Percentiles rank a stretch among this genome's conserved stretches.
Evolutionary conservation across 2,329 filamentous ascomycete genomes (phyloP).

Genomic region (Xylogone sp.): DNA sequence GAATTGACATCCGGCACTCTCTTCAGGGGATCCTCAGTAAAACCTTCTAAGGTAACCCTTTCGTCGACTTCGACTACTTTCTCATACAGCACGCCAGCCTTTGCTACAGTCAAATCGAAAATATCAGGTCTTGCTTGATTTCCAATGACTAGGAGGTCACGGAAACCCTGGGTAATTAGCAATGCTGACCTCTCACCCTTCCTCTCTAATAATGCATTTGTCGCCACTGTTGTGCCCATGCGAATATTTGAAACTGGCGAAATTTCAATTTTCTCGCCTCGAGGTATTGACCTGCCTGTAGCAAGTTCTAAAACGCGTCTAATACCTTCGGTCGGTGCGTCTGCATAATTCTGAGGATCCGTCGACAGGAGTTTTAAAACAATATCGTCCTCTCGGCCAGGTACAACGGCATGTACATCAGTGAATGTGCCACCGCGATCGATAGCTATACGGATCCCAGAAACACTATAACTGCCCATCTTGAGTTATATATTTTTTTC

Average conservation of each 20-base stretch:
- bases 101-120: slow-evolving; percentile 65
- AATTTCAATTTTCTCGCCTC: slow-evolving; percentile 60
- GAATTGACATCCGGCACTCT: slow-evolving; percentile 45
- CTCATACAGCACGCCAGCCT: slow-evolving; percentile 64
- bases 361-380: slow-evolving; percentile 72
- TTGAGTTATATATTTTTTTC: too few relatives aligned
- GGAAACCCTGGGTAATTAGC: slow-evolving; percentile 67
- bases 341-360: slow-evolving; percentile 63
- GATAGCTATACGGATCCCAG: slow-evolving; percentile 1
- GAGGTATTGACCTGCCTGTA: slow-evolving; percentile 53
- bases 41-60: slow-evolving; percentile 67
- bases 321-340: slow-evolving; percentile 65
- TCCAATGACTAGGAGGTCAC: slow-evolving; percentile 68
- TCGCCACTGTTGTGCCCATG: slow-evolving; percentile 75
- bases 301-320: slow-evolving; percentile 58
- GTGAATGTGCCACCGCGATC: slow-evolving; percentile 69
- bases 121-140: slow-evolving; percentile 69
- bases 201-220: slow-evolving; percentile 66
- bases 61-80: slow-evolving; percentile 68
- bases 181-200: slow-evolving; percentile 69
- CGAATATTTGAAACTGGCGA: slow-evolving; percentile 63
- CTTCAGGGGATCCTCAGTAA: slow-evolving; percentile 41
- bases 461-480: too few relatives aligned
- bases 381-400: slow-evolving; percentile 55
- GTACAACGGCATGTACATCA: slow-evolving; percentile 61